Evolutionary conservation across 2,329 filamentous ascomycete species (phyloP), one percentile per base, ranked within the genome.

Genomic region (Monilinia fructigena): DNA sequence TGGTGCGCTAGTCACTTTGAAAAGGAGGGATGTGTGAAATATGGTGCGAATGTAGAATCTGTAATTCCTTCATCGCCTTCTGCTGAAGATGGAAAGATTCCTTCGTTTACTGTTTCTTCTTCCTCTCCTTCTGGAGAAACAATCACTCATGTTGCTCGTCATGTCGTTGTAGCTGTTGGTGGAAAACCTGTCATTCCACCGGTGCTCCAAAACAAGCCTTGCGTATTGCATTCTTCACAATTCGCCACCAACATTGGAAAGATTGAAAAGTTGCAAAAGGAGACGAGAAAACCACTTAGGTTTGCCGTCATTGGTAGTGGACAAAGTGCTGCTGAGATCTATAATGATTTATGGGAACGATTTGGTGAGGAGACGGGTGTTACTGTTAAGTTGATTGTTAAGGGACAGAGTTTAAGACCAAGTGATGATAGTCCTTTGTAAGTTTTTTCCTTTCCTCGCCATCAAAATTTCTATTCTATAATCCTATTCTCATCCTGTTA

Each of bases 381-480:
- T 12, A 84, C 86, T 72, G 93, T 93, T 0, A 85, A 82, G 47
- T 79, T 99, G 66, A 81, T 97, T 68, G 94, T 97, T 82, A 88
- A 92, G 72, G 89, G 89, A 53, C 86, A 92, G 70, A 93, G 94
- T 66, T 80, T 99, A 68, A 88, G 90, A 72, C 94, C 94, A 1
- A 96, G 92, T 75, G 94, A 99, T 76, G 95, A 98, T 77, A 97
- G 92, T 64, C 95, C 94, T 23, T 98, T 98, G 91, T 93, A 82
- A 81, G 90, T 84, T 45, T 47, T 54, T 18, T 48, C 55, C 26
- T 23, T 31, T 26, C 45, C 53, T 56, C 38, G 10, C 48, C 26
- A 58, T 12, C 50, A 38, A 26, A 52, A 47, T 40, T 0, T 40
- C 35, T 50, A 45, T n/a, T 23, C 14, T 20, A 35, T 5, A 28